These are phyloP conservation scores for Discostella stelligera DNA, from an alignment of 352 stramenopile genomes.

Conservation along the genomic window DNA sequence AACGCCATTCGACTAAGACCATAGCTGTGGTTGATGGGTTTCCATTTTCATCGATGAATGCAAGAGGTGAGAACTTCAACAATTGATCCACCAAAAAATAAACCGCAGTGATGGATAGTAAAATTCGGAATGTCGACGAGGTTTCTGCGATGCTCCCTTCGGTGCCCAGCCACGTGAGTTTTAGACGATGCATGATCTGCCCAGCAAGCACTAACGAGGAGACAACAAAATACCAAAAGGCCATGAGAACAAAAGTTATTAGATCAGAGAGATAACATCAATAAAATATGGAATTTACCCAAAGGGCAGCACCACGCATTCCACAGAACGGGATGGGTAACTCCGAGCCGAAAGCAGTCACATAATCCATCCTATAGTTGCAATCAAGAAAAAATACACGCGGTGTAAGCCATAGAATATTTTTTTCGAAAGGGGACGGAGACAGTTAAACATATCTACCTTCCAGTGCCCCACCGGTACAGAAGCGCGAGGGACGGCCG, in stretches of 20 bases:
- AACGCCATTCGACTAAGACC: background rate
- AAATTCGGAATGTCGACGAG: conserved; percentile 10
- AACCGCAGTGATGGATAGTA: conserved; percentile 1
- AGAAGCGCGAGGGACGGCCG: background rate
- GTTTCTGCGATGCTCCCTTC: conserved; percentile 9
- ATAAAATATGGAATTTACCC: conserved; percentile 6
- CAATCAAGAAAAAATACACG: background rate
- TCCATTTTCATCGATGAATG: background rate
- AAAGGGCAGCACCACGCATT: conserved; percentile 38
- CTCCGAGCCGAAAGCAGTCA: conserved; percentile 36
- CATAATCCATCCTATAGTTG: conserved; percentile 35
- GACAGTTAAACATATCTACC: conserved; percentile 12
- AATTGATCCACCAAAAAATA: background rate
- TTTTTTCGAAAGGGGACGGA: background rate
- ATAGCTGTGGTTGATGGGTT: background rate
- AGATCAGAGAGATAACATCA: background rate
- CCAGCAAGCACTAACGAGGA: conserved; percentile 24
- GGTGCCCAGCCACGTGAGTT: conserved; percentile 39
- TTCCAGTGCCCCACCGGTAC: conserved; percentile 19
- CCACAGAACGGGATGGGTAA: conserved; percentile 36
- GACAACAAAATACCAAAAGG: conserved; percentile 1
- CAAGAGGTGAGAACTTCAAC: background rate
- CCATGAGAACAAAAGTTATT: background rate
- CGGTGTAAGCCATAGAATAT: background rate
- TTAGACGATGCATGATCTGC: conserved; percentile 50